Evolutionary conservation across 2,329 filamentous ascomycete genomes (phyloP).

Genomic region (Exophiala sp.): DNA sequence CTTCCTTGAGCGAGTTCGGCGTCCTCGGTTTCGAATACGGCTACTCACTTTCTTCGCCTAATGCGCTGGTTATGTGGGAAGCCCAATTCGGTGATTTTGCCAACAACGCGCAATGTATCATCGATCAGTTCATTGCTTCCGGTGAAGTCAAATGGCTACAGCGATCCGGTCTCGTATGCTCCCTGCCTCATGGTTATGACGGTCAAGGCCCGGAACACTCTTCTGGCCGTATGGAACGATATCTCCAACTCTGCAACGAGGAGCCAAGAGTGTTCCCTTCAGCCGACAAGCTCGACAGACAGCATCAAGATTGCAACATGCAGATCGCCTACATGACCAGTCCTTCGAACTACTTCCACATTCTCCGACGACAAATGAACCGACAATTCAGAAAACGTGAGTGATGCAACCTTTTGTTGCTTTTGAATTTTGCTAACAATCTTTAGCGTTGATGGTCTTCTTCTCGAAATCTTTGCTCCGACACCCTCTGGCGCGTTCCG

Average conservation of each 20-base stretch:
- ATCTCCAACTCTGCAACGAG: slow-evolving; percentile 95
- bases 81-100: slow-evolving; percentile 99
- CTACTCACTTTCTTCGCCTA: slow-evolving; percentile 94
- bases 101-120: slow-evolving; percentile 98
- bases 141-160: slow-evolving; percentile 99
- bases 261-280: slow-evolving; percentile 90
- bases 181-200: slow-evolving; percentile 94
- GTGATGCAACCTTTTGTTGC: too few relatives aligned
- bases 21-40: slow-evolving; percentile 96
- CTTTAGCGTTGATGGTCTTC: slow-evolving; percentile 82
- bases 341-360: slow-evolving; percentile 93
- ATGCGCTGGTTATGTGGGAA: slow-evolving; percentile 98
- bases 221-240: slow-evolving; percentile 93
- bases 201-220: slow-evolving; percentile 98
- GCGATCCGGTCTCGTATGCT: slow-evolving; percentile 93
- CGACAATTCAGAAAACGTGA: slow-evolving; percentile 98
- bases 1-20: slow-evolving; percentile 72
- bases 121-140: slow-evolving; percentile 97
- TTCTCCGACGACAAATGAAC: slow-evolving; percentile 95
- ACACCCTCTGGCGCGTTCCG: slow-evolving; percentile 85
- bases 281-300: slow-evolving; percentile 83
- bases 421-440: slow-evolving; percentile 24
- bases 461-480: slow-evolving; percentile 97
- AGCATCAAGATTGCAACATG: slow-evolving; percentile 99
- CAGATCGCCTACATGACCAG: slow-evolving; percentile 98